Percentiles rank a stretch among this genome's conserved stretches.
Conservation (phyloP, 2,329 filamentous ascomycete species). For the Aaosphaeria pasadenensis region DNA sequence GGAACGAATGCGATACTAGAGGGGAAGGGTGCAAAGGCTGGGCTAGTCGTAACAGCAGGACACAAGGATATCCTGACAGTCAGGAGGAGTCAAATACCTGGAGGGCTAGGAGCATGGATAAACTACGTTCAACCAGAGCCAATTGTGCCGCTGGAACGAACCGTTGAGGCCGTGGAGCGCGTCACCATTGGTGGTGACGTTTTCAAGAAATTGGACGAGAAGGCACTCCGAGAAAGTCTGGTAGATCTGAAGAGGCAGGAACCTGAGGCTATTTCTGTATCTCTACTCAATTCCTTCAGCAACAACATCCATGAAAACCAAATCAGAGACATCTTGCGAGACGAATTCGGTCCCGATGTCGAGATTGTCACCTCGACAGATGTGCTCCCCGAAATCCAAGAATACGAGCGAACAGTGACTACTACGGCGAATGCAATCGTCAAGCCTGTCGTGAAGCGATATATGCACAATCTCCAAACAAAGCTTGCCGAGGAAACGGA, state of each 20-base stretch:
- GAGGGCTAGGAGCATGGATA: constrained; percentile 50
- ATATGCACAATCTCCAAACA: constrained; percentile 42
- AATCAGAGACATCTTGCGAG: constrained; percentile 38
- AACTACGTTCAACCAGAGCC: constrained; percentile 48
- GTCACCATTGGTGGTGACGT: constrained; percentile 44
- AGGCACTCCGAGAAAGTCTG: constrained; percentile 37
- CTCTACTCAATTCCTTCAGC: constrained; percentile 47
- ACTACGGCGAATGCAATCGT: constrained; percentile 49
- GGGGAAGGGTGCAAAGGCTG: constrained; percentile 48
- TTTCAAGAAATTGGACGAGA: constrained; percentile 40
- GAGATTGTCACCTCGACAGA: constrained; percentile 47
- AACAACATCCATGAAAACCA: constrained; percentile 43
- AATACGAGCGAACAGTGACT: constrained; percentile 50
- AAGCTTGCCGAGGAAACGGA: constrained; percentile 42
- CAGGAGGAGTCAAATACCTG: constrained; percentile 50
- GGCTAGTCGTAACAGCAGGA: constrained; percentile 47
- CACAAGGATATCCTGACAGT: constrained; percentile 50
- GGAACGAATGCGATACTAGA: constrained; percentile 52
- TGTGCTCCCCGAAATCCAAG: constrained; percentile 47
- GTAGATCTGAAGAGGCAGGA: constrained; percentile 38
- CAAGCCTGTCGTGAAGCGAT: constrained; percentile 47
- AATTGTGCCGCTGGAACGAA: constrained; percentile 48
- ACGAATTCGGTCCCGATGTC: constrained; percentile 43
- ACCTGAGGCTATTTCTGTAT: constrained; percentile 47
- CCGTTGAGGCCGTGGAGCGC: constrained; percentile 45